A percentile compares a stretch with the other conserved stretches of the same genome.
Conservation (phyloP, 352 stramenopile species). For the Aphanomyces cochlioides region DNA sequence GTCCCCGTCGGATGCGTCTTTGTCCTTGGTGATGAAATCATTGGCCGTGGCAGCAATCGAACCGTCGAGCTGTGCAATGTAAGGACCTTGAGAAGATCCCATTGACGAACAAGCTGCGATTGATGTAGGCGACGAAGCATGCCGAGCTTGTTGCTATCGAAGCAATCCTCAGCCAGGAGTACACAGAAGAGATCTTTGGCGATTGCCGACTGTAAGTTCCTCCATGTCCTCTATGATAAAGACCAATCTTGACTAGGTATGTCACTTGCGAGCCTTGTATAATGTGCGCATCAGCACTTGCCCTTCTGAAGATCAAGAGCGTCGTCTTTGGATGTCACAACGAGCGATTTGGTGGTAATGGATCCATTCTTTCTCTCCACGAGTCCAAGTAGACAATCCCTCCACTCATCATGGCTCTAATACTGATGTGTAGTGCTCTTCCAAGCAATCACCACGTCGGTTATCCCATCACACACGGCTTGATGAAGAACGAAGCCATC, state of each 20-base stretch:
- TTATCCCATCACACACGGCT: slow-evolving; percentile 59
- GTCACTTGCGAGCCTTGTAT: slow-evolving; percentile 94
- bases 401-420: too few relatives aligned
- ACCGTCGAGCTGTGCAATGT: slow-evolving; percentile 88
- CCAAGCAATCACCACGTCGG: slow-evolving; percentile 50
- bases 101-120: not conserved
- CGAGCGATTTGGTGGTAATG: slow-evolving; percentile 90
- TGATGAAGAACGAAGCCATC: slow-evolving; percentile 84
- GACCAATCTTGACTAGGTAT: slow-evolving; percentile 32
- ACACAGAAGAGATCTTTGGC: slow-evolving; percentile 46
- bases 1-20: slow-evolving; percentile 92
- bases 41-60: slow-evolving; percentile 76
- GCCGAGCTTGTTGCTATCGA: slow-evolving; percentile 90
- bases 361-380: slow-evolving; percentile 86
- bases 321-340: slow-evolving; percentile 91
- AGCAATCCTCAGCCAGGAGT: slow-evolving; percentile 52
- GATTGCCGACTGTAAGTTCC: slow-evolving; percentile 60
- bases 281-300: slow-evolving; percentile 90
- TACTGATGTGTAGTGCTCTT: slow-evolving; percentile 32
- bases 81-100: not conserved
- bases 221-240: not conserved
- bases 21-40: slow-evolving; percentile 60
- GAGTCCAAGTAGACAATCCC: slow-evolving; percentile 42
- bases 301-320: slow-evolving; percentile 60
- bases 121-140: slow-evolving; percentile 75